A percentile compares a stretch with the other conserved stretches of the same genome.
These are phyloP conservation scores for Hypoxylon sp. DNA, from an alignment of 2,329 filamentous ascomycete genomes.

Conservation along the genomic window DNA sequence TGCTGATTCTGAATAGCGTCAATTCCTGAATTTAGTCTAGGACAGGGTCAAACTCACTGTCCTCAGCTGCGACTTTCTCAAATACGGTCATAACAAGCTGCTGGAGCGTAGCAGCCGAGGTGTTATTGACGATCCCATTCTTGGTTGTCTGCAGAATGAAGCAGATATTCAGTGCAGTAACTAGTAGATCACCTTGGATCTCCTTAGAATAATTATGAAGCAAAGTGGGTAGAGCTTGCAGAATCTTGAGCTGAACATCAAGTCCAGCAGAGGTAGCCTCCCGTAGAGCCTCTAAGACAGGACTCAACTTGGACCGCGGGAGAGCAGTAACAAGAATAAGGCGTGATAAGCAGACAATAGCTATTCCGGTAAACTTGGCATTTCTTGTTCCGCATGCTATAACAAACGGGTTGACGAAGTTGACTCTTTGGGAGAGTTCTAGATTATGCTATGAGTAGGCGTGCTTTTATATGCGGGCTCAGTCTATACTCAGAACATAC, in stretches of 20 bases:
- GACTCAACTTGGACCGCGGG: constrained; percentile 82
- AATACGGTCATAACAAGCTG: constrained; percentile 94
- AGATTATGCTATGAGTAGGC: constrained; percentile 47
- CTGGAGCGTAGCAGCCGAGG: constrained; percentile 94
- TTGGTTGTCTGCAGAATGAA: constrained; percentile 92
- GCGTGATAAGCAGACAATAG: constrained; percentile 88
- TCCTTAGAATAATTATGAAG: constrained; percentile 91
- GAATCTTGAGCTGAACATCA: constrained; percentile 95
- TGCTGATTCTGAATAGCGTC: constrained; percentile 55
- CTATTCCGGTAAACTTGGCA: constrained; percentile 89
- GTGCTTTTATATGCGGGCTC: constrained; percentile 15
- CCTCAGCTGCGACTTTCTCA: constrained; percentile 88
- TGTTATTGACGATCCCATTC: constrained; percentile 93
- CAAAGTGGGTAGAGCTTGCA: constrained; percentile 90
- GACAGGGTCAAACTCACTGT: constrained; percentile 69
- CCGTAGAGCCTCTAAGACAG: constrained; percentile 88
- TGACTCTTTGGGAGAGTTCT: constrained; percentile 86
- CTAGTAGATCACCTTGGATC: constrained; percentile 83
- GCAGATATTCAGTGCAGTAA: constrained; percentile 89
- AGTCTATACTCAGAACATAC: constrained; percentile 59
- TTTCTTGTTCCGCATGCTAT: constrained; percentile 93
- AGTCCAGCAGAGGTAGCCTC: constrained; percentile 85
- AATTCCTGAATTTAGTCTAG: constrained; percentile 21
- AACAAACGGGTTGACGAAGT: constrained; percentile 94
- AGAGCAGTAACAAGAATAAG: constrained; percentile 87